phyloP scores from a whole-genome alignment of 2,329 filamentous ascomycete species.

The Trichophaea hybrida region DNA sequence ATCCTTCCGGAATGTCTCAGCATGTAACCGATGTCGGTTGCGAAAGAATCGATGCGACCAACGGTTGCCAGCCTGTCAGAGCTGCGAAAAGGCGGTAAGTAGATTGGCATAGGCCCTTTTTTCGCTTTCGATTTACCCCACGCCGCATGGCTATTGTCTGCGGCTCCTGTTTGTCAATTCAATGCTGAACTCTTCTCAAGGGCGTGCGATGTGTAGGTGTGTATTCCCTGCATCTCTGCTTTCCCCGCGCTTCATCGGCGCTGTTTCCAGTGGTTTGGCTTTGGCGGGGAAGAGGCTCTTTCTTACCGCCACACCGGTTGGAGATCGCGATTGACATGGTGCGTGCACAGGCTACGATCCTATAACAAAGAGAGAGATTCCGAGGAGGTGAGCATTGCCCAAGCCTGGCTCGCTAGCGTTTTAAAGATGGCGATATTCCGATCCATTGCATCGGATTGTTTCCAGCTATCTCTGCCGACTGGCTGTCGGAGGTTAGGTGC shows the following conservation, averaged over 20 bases:
- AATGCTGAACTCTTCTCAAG: constrained; percentile 4
- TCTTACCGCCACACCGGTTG: neutral
- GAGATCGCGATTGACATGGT: constrained; percentile 35
- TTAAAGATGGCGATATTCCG: too few relatives aligned
- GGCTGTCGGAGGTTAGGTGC: neutral
- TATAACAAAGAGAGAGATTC: constrained; percentile 90
- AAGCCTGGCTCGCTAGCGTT: neutral
- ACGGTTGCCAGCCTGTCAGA: constrained; percentile 74
- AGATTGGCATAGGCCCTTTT: neutral
- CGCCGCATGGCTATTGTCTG: neutral
- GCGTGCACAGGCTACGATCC: constrained; percentile 92
- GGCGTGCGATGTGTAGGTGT: constrained; percentile 7
- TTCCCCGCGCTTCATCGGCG: neutral
- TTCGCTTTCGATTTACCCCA: neutral
- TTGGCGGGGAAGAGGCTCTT: constrained; percentile 1
- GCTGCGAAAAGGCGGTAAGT: constrained; percentile 64
- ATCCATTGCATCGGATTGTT: too few relatives aligned
- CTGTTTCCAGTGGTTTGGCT: neutral
- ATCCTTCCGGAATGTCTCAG: constrained; percentile 70
- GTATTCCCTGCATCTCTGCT: neutral
- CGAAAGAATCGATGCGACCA: constrained; percentile 95
- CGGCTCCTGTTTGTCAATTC: neutral
- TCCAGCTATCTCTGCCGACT: neutral
- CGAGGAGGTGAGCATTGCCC: constrained; percentile 43
- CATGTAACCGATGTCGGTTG: constrained; percentile 81